These are phyloP conservation scores for Delphinella strobiligena DNA, from an alignment of 2,329 filamentous ascomycete species.

Conservation along the genomic window DNA sequence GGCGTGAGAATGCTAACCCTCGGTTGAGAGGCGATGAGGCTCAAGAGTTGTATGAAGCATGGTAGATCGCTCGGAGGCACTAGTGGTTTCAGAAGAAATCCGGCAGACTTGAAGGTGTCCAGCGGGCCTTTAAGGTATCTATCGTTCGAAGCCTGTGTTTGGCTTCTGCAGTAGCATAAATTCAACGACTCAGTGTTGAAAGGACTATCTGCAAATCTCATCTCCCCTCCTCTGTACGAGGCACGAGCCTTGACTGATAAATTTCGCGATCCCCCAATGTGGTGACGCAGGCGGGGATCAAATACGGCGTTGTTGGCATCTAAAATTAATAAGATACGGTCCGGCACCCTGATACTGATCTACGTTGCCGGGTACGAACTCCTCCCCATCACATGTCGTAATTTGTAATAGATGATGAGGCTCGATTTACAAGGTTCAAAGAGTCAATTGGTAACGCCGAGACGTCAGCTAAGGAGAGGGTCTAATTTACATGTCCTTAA, in stretches of 20 bases:
- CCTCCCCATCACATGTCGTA: neutral
- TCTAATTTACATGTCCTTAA: too few species aligned
- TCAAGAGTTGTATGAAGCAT: constrained; percentile 1
- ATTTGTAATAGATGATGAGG: neutral
- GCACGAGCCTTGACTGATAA: neutral
- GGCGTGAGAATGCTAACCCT: too few species aligned
- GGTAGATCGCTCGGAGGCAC: constrained; percentile 2
- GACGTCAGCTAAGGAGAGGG: too few species aligned
- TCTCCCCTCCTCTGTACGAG: too few species aligned
- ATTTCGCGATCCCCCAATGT: too few species aligned
- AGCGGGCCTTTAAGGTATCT: too few species aligned
- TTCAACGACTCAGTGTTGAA: too few species aligned
- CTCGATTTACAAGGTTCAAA: too few species aligned
- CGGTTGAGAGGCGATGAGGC: neutral
- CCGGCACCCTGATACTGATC: neutral
- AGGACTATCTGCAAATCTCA: too few species aligned
- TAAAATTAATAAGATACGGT: neutral
- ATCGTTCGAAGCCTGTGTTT: too few species aligned
- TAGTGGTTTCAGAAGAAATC: constrained; percentile 5
- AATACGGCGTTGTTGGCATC: neutral
- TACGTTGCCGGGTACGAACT: neutral
- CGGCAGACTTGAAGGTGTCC: too few species aligned
- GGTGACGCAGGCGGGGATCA: neutral
- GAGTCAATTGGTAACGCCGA: neutral
- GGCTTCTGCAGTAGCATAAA: too few species aligned